phyloP scores from a whole-genome alignment of 2,329 filamentous ascomycete species.

The Aspergillus felis region DNA sequence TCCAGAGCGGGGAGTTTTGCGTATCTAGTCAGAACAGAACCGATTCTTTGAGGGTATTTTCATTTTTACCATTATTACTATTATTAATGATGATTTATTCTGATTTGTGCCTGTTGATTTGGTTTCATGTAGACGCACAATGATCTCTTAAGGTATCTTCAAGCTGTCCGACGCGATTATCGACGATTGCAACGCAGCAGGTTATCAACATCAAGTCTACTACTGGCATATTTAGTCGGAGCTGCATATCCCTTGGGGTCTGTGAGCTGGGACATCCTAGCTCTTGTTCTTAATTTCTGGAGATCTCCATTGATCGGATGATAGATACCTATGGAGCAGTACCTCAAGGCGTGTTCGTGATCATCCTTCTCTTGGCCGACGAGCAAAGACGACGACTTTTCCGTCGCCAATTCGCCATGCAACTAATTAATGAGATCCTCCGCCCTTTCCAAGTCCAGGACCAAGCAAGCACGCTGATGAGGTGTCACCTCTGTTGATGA shows the following conservation, averaged over 20 bases:
- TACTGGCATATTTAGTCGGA: neutral
- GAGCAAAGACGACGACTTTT: neutral
- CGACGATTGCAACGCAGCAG: neutral
- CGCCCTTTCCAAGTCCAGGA: neutral
- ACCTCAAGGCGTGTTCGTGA: too few relatives aligned
- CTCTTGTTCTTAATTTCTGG: neutral
- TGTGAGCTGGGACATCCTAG: neutral
- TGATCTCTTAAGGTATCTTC: too few relatives aligned
- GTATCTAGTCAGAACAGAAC: neutral
- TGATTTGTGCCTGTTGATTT: neutral
- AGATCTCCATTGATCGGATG: neutral
- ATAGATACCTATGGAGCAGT: neutral
- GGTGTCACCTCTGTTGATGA: neutral
- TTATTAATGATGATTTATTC: neutral
- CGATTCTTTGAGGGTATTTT: neutral
- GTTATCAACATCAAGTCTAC: neutral
- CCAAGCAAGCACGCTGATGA: neutral
- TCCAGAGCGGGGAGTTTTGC: neutral
- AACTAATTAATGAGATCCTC: neutral
- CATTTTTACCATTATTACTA: neutral
- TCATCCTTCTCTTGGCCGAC: neutral
- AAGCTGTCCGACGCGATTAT: too few relatives aligned
- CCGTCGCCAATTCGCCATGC: neutral
- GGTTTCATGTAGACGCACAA: neutral
- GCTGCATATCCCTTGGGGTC: neutral